These are phyloP conservation scores for Aeschynomene evenia DNA, from an alignment of 306 rosid genomes.

Conservation along the genomic window DNA sequence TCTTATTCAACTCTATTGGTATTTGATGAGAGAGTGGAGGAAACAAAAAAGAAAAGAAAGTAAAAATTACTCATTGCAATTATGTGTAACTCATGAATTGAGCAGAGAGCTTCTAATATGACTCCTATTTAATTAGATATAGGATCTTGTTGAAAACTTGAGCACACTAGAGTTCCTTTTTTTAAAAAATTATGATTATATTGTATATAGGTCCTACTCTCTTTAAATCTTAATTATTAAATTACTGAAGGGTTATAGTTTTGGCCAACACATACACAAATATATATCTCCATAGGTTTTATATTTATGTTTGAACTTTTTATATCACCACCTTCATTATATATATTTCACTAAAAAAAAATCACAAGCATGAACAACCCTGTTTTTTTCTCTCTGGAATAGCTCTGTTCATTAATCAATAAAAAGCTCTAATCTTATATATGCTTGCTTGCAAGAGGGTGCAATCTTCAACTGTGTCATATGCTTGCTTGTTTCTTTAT, in stretches of 20 bases:
- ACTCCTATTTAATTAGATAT: too few relatives aligned
- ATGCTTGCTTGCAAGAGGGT: slow-evolving; percentile 24
- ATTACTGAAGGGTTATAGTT: not conserved
- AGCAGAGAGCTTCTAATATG: too few relatives aligned
- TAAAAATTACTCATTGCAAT: too few relatives aligned
- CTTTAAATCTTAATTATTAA: not conserved
- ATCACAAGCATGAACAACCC: not conserved
- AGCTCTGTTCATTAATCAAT: not conserved
- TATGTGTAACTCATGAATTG: too few relatives aligned
- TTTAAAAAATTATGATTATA: too few relatives aligned
- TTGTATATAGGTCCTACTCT: not conserved
- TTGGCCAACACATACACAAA: not conserved
- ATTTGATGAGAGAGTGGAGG: too few relatives aligned
- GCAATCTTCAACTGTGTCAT: slow-evolving; percentile 2
- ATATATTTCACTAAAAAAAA: not conserved
- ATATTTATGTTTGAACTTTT: not conserved
- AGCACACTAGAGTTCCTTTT: too few relatives aligned
- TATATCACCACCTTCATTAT: not conserved
- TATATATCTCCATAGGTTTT: not conserved
- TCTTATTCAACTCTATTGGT: too few relatives aligned
- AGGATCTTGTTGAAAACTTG: too few relatives aligned
- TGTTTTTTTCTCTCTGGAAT: not conserved
- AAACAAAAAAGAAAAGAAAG: too few relatives aligned
- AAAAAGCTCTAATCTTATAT: not conserved
- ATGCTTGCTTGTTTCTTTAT: slow-evolving; percentile 12